Conservation (phyloP, 805 yeast genomes). For the Starmerella floricola region DNA sequence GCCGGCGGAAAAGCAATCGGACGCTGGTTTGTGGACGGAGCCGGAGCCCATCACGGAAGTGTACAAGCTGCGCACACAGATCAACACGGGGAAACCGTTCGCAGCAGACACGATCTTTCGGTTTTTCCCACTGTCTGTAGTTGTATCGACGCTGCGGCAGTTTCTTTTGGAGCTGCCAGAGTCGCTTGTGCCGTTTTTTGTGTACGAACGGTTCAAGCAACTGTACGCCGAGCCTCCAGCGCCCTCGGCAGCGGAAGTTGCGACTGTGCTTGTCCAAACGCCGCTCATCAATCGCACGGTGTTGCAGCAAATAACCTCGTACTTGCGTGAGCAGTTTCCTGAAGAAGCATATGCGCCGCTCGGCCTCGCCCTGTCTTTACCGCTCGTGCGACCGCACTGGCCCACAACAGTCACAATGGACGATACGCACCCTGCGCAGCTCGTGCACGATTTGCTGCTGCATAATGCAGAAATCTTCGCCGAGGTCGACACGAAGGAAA, state of each 20-base stretch:
- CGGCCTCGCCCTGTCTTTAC: conserved; percentile 20
- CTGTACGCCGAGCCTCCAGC: conserved; percentile 34
- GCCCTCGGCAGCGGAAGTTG: conserved; percentile 13
- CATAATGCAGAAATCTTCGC: conserved; percentile 21
- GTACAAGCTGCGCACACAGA: conserved; percentile 43
- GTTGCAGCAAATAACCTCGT: conserved; percentile 18
- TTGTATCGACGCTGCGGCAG: conserved; percentile 51
- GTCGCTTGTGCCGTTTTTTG: conserved; percentile 49
- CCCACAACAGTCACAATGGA: conserved; percentile 23
- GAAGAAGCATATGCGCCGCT: conserved; percentile 9
- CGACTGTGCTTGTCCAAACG: conserved; percentile 20
- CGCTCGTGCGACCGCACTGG: conserved; percentile 26
- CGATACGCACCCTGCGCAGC: conserved; percentile 25
- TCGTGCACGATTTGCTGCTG: conserved; percentile 23
- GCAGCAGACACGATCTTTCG: conserved; percentile 28
- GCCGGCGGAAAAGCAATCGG: conserved; percentile 1
- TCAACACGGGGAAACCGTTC: conserved; percentile 28
- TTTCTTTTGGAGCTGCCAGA: conserved; percentile 67
- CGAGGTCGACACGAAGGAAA: conserved; percentile 13
- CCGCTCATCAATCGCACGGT: conserved; percentile 19
- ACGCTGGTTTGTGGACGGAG: conserved; percentile 36
- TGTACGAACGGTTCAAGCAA: conserved; percentile 47
- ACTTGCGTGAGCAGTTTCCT: conserved; percentile 9
- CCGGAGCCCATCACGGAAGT: conserved; percentile 46
- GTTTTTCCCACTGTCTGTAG: conserved; percentile 36